Percentiles rank a stretch among this genome's conserved stretches.
These are phyloP conservation scores for Quercus parvula DNA, from an alignment of 306 rosid species.

Conservation along the genomic window DNA sequence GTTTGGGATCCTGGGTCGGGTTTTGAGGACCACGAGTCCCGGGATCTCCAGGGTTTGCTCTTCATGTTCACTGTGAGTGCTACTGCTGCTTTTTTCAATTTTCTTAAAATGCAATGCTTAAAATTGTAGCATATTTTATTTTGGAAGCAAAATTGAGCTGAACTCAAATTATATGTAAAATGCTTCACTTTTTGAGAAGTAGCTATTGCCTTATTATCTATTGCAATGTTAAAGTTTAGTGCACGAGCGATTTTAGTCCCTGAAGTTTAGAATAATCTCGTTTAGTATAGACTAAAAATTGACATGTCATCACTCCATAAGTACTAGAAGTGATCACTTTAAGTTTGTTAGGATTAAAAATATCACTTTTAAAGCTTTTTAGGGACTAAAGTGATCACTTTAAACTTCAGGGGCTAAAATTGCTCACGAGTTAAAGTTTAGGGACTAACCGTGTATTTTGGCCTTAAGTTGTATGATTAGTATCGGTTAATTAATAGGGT, in stretches of 20 bases:
- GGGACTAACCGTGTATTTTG: not conserved
- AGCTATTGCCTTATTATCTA: not conserved
- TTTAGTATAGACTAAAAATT: too few relatives aligned
- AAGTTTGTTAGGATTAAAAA: too few relatives aligned
- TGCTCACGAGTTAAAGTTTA: too few relatives aligned
- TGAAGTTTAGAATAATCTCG: too few relatives aligned
- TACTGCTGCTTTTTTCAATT: not conserved
- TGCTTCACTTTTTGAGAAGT: not conserved
- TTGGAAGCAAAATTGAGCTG: not conserved
- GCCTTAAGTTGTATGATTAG: not conserved
- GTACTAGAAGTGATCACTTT: too few relatives aligned
- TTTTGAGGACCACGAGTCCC: constrained; percentile 65
- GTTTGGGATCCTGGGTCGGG: constrained; percentile 32
- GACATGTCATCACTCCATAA: too few relatives aligned
- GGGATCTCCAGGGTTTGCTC: constrained; percentile 82
- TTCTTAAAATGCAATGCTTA: not conserved
- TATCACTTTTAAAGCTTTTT: too few relatives aligned
- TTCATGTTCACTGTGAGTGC: constrained; percentile 89
- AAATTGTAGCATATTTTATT: not conserved
- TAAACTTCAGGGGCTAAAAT: too few relatives aligned
- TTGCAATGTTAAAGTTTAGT: not conserved
- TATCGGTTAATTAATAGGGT: not conserved
- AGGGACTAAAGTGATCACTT: too few relatives aligned
- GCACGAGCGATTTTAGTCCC: too few relatives aligned
- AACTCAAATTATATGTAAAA: not conserved